phyloP scores from a whole-genome alignment of 495 filamentous ascomycete species.

The Aspergillus egyptiacus region DNA sequence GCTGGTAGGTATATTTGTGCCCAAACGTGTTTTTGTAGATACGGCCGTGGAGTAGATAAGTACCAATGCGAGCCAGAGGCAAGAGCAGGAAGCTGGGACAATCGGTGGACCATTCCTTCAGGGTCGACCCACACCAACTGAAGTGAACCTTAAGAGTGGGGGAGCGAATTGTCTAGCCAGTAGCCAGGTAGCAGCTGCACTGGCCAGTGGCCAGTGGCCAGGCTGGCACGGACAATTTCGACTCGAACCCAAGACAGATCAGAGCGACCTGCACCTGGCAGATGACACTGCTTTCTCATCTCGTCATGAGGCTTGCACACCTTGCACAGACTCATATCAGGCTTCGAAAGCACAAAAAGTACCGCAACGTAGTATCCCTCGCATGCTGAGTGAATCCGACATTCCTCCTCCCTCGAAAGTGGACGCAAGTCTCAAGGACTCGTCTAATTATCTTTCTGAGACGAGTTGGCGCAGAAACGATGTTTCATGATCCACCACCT shows the following conservation, averaged over 20 bases:
- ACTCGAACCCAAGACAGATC: background rate
- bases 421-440: background rate
- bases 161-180: background rate
- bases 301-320: background rate
- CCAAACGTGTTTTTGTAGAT: background rate
- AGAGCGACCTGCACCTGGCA: background rate
- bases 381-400: background rate
- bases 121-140: background rate
- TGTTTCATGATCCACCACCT: slow-evolving; percentile 21
- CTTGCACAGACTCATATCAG: too few species aligned
- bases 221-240: background rate
- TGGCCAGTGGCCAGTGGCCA: background rate
- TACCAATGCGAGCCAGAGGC: too few species aligned
- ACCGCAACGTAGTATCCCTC: background rate
- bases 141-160: too few species aligned
- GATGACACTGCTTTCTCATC: background rate
- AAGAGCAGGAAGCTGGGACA: background rate
- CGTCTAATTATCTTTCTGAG: slow-evolving; percentile 9
- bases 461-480: slow-evolving; percentile 9
- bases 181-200: background rate
- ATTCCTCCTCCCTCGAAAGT: background rate
- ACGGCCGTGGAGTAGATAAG: too few species aligned
- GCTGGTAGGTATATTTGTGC: too few species aligned
- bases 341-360: background rate
- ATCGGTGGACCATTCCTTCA: background rate